These are phyloP conservation scores for Laburnicola sp. DNA, from an alignment of 2,329 filamentous ascomycete genomes.

Conservation along the genomic window DNA sequence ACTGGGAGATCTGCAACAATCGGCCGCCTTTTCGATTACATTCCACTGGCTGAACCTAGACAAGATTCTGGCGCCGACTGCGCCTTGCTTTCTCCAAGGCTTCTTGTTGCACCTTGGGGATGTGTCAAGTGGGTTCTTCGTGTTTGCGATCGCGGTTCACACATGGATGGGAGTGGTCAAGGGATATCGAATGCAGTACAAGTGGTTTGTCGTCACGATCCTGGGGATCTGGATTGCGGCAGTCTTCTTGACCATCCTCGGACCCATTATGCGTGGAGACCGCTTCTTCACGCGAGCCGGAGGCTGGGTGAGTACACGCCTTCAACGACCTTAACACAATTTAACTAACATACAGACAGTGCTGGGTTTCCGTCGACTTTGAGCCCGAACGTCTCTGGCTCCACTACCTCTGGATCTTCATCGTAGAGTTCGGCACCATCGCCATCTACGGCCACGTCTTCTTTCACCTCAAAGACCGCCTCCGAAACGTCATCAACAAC, in stretches of 20 bases:
- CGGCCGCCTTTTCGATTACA: conserved; percentile 55
- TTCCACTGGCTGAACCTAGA: conserved; percentile 52
- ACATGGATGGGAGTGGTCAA: conserved; percentile 56
- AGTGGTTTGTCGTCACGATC: conserved; percentile 50
- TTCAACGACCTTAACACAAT: background rate
- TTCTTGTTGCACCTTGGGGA: conserved; percentile 58
- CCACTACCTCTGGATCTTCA: conserved; percentile 60
- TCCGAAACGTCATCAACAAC: conserved; percentile 44
- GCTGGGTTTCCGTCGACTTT: conserved; percentile 53
- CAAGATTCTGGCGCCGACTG: conserved; percentile 50
- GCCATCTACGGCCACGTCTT: conserved; percentile 55
- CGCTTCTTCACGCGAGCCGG: conserved; percentile 54
- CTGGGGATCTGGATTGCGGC: conserved; percentile 53
- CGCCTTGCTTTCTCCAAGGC: conserved; percentile 55
- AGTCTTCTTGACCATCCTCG: conserved; percentile 52
- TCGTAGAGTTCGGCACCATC: conserved; percentile 56
- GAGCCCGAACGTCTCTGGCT: conserved; percentile 54
- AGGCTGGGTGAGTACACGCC: conserved; percentile 51
- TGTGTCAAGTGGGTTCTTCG: conserved; percentile 56
- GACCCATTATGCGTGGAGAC: conserved; percentile 48
- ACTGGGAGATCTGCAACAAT: conserved; percentile 57
- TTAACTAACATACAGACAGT: conserved; percentile 41
- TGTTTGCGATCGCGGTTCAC: conserved; percentile 59
- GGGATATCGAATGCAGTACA: conserved; percentile 52
- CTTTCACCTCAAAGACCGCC: conserved; percentile 52